Conservation (phyloP, 495 filamentous ascomycete species). For the Penicillium cataractarum region DNA sequence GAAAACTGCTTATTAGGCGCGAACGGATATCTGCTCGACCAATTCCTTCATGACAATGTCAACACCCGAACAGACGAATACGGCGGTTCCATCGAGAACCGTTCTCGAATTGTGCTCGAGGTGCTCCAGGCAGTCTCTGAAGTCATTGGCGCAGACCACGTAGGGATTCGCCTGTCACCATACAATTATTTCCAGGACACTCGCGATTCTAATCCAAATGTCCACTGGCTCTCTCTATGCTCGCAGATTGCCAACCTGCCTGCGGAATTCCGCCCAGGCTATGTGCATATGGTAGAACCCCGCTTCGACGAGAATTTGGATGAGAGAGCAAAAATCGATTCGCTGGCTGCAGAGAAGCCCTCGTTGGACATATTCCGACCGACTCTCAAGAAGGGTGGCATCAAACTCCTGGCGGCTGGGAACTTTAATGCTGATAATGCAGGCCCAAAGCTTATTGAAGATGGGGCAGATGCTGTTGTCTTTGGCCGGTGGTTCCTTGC, state of each 20-base stretch:
- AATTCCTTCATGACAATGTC: constrained; percentile 55
- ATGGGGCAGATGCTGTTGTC: constrained; percentile 42
- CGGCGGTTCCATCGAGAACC: constrained; percentile 56
- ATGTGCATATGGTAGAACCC: constrained; percentile 48
- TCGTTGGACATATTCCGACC: constrained; percentile 36
- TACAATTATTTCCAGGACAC: constrained; percentile 55
- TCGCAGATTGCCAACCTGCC: constrained; percentile 34
- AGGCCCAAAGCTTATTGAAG: constrained; percentile 23
- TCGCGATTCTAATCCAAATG: constrained; percentile 35
- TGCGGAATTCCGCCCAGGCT: constrained; percentile 29
- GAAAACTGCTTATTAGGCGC: constrained; percentile 27
- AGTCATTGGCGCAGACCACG: constrained; percentile 35
- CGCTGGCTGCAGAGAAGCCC: constrained; percentile 26
- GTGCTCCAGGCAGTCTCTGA: constrained; percentile 35
- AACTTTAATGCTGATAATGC: constrained; percentile 37
- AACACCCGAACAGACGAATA: constrained; percentile 57
- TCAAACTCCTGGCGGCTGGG: constrained; percentile 37
- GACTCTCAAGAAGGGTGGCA: constrained; percentile 34
- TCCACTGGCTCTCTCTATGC: constrained; percentile 32
- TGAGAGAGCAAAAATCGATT: constrained; percentile 47
- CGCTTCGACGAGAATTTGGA: constrained; percentile 52
- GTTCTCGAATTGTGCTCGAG: constrained; percentile 51
- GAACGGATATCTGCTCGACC: constrained; percentile 59
- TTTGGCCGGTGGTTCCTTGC: constrained; percentile 69
- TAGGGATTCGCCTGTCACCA: constrained; percentile 50